Percentiles rank a stretch among this genome's conserved stretches.
phyloP scores from a whole-genome alignment of 257 asterid species.

The Nicotiana knightiana region DNA sequence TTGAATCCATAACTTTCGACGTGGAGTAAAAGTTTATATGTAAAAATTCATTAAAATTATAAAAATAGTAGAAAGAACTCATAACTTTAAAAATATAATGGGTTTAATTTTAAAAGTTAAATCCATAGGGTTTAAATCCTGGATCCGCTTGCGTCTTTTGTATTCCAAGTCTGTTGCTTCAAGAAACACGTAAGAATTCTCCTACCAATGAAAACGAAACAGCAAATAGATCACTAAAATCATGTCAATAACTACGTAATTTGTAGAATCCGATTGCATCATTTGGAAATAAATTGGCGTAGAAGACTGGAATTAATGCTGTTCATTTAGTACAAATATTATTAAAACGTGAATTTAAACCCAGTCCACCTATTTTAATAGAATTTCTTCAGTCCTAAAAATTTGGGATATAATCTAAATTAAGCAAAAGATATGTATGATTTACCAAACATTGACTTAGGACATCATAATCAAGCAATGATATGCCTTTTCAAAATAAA shows the following conservation, averaged over 20 bases:
- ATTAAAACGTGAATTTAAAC: background rate
- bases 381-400: background rate
- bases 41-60: too few species aligned
- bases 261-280: background rate
- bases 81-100: too few species aligned
- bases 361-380: background rate
- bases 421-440: background rate
- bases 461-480: background rate
- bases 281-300: background rate
- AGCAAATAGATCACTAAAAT: background rate
- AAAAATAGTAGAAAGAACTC: too few species aligned
- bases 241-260: background rate
- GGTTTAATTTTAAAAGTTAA: too few species aligned
- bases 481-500: background rate
- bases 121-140: too few species aligned
- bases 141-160: too few species aligned
- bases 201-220: slow-evolving; percentile 4
- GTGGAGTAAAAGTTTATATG: too few species aligned
- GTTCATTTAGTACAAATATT: background rate
- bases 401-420: background rate
- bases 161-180: slow-evolving; percentile 8
- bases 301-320: background rate
- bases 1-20: too few species aligned
- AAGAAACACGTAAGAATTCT: slow-evolving; percentile 1
- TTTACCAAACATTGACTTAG: background rate